These are phyloP conservation scores for Candida ascalaphidarum DNA, from an alignment of 805 yeast species.

Conservation along the genomic window DNA sequence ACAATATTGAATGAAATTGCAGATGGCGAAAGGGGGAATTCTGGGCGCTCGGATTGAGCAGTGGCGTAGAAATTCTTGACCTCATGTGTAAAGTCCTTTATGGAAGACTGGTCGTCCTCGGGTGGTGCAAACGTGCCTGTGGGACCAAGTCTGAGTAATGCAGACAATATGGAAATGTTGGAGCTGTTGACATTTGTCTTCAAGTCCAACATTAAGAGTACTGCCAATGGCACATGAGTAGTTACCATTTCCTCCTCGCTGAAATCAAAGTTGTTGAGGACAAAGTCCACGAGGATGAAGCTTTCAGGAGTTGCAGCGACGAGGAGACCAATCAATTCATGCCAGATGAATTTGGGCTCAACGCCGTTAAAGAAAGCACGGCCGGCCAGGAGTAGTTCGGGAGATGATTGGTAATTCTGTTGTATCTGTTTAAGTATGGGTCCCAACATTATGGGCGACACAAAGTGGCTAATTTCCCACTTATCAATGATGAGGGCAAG, in stretches of 20 bases:
- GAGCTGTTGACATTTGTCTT: conserved; percentile 6
- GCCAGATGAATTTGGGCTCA: conserved; percentile 76
- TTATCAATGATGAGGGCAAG: conserved; percentile 70
- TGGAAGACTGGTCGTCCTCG: too few species aligned
- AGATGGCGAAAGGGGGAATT: conserved; percentile 7
- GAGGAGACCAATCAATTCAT: conserved; percentile 39
- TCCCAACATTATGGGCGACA: conserved; percentile 62
- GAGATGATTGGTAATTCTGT: too few species aligned
- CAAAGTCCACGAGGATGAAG: conserved; percentile 46
- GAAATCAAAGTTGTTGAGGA: conserved; percentile 59
- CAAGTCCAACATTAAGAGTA: conserved; percentile 40
- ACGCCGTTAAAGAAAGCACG: conserved; percentile 76
- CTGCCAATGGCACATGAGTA: conserved; percentile 65
- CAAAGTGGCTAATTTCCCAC: conserved; percentile 83
- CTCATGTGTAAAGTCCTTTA: too few species aligned
- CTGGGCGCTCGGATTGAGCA: conserved; percentile 1
- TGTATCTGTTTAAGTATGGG: conserved; percentile 52
- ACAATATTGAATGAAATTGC: conserved; percentile 11
- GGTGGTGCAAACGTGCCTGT: conserved; percentile 41
- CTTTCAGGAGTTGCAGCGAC: conserved; percentile 16
- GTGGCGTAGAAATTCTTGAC: conserved; percentile 11
- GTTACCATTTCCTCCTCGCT: conserved; percentile 82
- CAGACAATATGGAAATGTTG: conserved; percentile 33
- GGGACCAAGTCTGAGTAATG: conserved; percentile 49
- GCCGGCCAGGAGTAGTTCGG: conserved; percentile 52